Base-by-base conservation (phyloP, 2,329 filamentous ascomycete genomes). In the Colletotrichum scovillei region DNA sequence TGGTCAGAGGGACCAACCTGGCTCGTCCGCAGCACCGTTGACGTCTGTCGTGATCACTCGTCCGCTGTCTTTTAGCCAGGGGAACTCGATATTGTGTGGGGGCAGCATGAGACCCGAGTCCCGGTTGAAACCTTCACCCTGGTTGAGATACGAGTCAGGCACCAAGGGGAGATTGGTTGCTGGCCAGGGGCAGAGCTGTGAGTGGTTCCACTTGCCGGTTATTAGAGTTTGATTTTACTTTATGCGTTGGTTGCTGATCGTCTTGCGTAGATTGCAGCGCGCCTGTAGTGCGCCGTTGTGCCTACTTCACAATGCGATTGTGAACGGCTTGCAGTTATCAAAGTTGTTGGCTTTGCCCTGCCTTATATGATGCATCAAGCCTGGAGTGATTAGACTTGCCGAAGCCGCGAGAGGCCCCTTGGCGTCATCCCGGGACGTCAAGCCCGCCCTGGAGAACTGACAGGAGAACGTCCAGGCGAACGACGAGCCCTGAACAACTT, bases 191-290 rank as follows among this genome's bases (percentile, higher is more conserved):
- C 46, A 52, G 42, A 65, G 42, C 46, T 55, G 16, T 30, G 28
- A 66, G 22, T 14, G 35, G 67, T 73, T 71, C 71, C 71, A 73
- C 71, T 71, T 73, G 67, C 67, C 71, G 67, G 26, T 71, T 56
- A 66, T 62, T 65, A 70, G 57, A 73, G 67, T 73, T 73, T 73
- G 67, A 58, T 63, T 70, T 71, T 71, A 66, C 71, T 73, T 73
- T 71, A 71, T 73, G 71, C 70, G 67, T 62, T 58, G 35, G 70
- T 62, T 46, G 38, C 24, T 56, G 67, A 70, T 73, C 60, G 67
- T 65, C 67, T 70, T 64, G 56, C 24, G 35, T 62, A 66, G 32
- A 70, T 66, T 55, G 49, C 24, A 57, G 63, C 52, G 22, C 42
- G 26, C 67, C 53, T 55, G 49, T n/a, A 46, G 63, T 56, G 22